Evolutionary conservation across 2,329 filamentous ascomycete genomes (phyloP).

Genomic region (Eurotiales sp.): DNA sequence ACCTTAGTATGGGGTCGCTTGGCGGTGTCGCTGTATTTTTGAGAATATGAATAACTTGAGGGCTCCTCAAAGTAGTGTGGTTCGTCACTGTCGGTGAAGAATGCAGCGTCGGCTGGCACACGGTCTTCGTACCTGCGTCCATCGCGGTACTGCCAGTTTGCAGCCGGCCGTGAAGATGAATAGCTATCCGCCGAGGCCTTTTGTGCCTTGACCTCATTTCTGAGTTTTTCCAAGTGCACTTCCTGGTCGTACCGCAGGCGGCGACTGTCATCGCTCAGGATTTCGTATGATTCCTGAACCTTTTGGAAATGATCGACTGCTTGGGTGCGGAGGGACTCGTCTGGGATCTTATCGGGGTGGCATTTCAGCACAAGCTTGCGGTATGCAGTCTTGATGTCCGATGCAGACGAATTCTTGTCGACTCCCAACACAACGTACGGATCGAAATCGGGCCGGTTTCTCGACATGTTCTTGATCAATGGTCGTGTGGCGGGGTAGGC

Average conservation of each 20-base stretch:
- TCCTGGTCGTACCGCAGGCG: conserved; percentile 75
- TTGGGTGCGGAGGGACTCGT: conserved; percentile 68
- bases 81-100: conserved; percentile 34
- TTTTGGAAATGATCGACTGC: conserved; percentile 87
- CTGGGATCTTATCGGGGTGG: conserved; percentile 87
- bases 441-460: conserved; percentile 50
- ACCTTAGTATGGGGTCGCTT: conserved; percentile 30
- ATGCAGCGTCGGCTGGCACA: conserved; percentile 31
- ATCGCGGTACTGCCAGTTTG: conserved; percentile 37
- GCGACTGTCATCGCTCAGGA: conserved; percentile 73
- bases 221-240: conserved; percentile 63
- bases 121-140: conserved; percentile 44
- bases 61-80: conserved; percentile 34
- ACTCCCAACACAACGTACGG: conserved; percentile 78
- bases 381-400: conserved; percentile 74
- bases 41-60: conserved; percentile 32
- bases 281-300: conserved; percentile 89
- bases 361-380: conserved; percentile 83
- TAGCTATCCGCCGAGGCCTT: not conserved
- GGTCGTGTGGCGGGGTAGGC: conserved; percentile 2
- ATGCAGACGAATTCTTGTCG: conserved; percentile 63
- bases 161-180: conserved; percentile 20
- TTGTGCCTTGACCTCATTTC: conserved; percentile 53
- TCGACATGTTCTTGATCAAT: conserved; percentile 21
- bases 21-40: conserved; percentile 38